Evolutionary conservation across 441 rosid species (phyloP).

Genomic region (Melastoma candidum): DNA sequence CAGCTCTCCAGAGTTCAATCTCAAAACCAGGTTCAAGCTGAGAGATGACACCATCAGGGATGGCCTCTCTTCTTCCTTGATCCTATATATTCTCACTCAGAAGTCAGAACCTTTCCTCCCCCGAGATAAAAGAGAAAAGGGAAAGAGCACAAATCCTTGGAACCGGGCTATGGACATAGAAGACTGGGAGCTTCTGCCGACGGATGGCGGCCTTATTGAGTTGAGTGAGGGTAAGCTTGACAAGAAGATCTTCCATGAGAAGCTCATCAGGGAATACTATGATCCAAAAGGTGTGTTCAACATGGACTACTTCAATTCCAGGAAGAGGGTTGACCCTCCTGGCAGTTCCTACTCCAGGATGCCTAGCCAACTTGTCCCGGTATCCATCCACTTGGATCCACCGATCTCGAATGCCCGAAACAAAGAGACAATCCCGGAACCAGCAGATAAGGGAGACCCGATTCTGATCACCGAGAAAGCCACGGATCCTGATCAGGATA

Average conservation of each 20-base stretch:
- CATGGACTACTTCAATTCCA: slow-evolving; percentile 42
- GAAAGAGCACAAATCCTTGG: too few species aligned
- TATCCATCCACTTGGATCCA: slow-evolving; percentile 53
- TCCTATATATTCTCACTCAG: too few species aligned
- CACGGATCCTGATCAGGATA: slow-evolving; percentile 41
- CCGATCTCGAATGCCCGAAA: background rate
- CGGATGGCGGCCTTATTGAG: slow-evolving; percentile 27
- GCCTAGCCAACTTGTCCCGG: slow-evolving; percentile 37
- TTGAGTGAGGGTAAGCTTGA: slow-evolving; percentile 29
- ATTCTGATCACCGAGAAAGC: slow-evolving; percentile 24
- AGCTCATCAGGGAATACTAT: slow-evolving; percentile 7
- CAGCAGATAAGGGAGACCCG: slow-evolving; percentile 19
- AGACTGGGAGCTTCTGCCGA: slow-evolving; percentile 77
- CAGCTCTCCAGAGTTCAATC: too few species aligned
- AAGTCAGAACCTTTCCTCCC: background rate
- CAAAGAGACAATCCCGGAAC: slow-evolving; percentile 9
- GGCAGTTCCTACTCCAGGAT: slow-evolving; percentile 21
- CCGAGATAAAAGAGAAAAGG: background rate
- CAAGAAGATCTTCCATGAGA: slow-evolving; percentile 21
- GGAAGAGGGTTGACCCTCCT: slow-evolving; percentile 12
- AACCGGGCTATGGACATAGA: slow-evolving; percentile 47
- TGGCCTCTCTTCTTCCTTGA: too few species aligned
- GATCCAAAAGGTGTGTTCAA: slow-evolving; percentile 10
- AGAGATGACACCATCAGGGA: too few species aligned
- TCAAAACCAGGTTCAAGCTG: too few species aligned